Evolutionary conservation across 352 stramenopile species (phyloP).

Genomic region (Blastocystis sp.): DNA sequence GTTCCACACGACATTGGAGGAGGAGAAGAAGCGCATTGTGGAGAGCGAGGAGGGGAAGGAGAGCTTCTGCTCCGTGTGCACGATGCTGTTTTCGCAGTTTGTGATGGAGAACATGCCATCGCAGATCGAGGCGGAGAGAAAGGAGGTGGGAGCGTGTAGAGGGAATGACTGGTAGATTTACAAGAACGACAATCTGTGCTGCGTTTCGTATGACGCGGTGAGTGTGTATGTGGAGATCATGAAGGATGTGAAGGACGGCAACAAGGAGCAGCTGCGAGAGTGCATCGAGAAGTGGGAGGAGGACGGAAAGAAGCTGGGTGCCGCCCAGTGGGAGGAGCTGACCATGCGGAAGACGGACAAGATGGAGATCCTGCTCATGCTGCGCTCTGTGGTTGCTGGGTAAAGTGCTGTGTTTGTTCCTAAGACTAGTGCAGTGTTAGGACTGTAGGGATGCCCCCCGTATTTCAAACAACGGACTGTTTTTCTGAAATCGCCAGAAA

Average conservation of each 20-base stretch:
- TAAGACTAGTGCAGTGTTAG: neutral
- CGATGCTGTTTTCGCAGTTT: neutral
- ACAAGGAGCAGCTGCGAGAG: neutral
- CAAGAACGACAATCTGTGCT: conserved; percentile 56
- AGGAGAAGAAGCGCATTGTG: neutral
- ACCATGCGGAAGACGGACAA: conserved; percentile 30
- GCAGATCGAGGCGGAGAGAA: conserved; percentile 1
- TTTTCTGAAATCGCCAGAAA: neutral
- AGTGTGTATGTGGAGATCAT: conserved; percentile 10
- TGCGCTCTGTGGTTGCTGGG: neutral
- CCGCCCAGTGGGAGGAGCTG: neutral
- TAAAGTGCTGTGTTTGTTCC: neutral
- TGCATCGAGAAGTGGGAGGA: conserved; percentile 9
- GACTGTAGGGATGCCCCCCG: neutral
- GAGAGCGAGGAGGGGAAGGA: neutral
- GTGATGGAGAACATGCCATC: neutral
- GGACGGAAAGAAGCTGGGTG: neutral
- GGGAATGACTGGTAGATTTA: conserved; percentile 18
- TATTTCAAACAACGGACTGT: neutral
- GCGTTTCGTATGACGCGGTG: conserved; percentile 12
- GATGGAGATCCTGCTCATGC: conserved; percentile 4
- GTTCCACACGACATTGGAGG: neutral
- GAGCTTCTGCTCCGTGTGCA: neutral
- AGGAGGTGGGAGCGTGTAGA: neutral
- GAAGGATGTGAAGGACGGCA: neutral